Evolutionary conservation across 768 basidiomycete genomes (phyloP).

Genomic region (Mycena leptocephala): DNA sequence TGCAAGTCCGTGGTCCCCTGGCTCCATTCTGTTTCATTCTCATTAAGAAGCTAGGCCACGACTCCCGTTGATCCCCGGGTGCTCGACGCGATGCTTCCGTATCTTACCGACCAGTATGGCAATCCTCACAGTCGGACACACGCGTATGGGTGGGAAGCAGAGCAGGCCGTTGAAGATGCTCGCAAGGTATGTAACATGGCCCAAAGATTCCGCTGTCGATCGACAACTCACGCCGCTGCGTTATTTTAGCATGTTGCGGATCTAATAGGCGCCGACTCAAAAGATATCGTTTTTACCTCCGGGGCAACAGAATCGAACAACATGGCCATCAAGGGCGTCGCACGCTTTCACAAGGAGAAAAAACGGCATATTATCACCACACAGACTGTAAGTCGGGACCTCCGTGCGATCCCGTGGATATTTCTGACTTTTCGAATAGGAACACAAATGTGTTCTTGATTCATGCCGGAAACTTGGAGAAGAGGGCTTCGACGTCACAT

Average conservation of each 20-base stretch:
- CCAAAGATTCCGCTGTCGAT: slow-evolving; percentile 5
- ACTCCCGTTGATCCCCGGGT: slow-evolving; percentile 98
- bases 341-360: slow-evolving; percentile 94
- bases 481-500: slow-evolving; percentile 98
- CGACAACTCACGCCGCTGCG: neutral
- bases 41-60: slow-evolving; percentile 77
- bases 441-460: slow-evolving; percentile 99
- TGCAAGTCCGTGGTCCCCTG: slow-evolving; percentile 77
- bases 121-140: slow-evolving; percentile 99
- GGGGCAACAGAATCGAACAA: slow-evolving; percentile 99
- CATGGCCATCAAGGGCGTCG: slow-evolving; percentile 97
- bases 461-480: slow-evolving; percentile 96
- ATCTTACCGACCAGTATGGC: slow-evolving; percentile 94
- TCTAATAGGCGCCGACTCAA: slow-evolving; percentile 93
- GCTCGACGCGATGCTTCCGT: slow-evolving; percentile 97
- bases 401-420: neutral
- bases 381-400: slow-evolving; percentile 81
- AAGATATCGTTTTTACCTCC: slow-evolving; percentile 98
- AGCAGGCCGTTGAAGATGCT: slow-evolving; percentile 93
- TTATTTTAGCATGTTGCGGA: slow-evolving; percentile 85
- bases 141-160: slow-evolving; percentile 99
- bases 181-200: slow-evolving; percentile 71
- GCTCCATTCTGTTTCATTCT: slow-evolving; percentile 13
- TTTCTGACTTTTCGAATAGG: slow-evolving; percentile 61
- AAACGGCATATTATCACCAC: slow-evolving; percentile 95